A percentile compares a stretch with the other conserved stretches of the same genome.
phyloP scores from a whole-genome alignment of 768 basidiomycete species.

The Mycena sanguinolenta region DNA sequence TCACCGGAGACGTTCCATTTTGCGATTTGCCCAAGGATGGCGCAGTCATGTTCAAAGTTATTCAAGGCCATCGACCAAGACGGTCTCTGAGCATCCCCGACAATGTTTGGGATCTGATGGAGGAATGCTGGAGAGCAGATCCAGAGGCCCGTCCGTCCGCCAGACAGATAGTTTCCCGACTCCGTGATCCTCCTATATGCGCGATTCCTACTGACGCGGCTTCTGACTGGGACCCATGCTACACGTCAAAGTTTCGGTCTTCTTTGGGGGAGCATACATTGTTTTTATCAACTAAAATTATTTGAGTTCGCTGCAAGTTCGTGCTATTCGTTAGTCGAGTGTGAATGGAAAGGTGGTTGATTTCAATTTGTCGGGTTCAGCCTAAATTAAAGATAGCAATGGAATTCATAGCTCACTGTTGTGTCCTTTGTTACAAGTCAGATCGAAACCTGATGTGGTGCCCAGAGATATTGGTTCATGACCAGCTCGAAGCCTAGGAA shows the following conservation, averaged over 20 bases:
- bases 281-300: constrained; percentile 10
- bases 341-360: constrained; percentile 15
- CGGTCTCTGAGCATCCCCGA: not conserved
- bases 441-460: constrained; percentile 15
- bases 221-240: too few relatives aligned
- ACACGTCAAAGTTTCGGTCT: too few relatives aligned
- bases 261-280: too few relatives aligned
- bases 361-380: constrained; percentile 10
- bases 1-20: too few relatives aligned
- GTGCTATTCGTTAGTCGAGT: constrained; percentile 19
- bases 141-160: too few relatives aligned
- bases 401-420: constrained; percentile 5
- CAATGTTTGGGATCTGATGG: too few relatives aligned
- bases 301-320: constrained; percentile 7
- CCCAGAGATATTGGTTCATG: constrained; percentile 12
- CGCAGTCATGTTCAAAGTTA: too few relatives aligned
- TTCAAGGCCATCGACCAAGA: constrained; percentile 10
- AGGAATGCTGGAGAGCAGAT: too few relatives aligned
- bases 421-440: constrained; percentile 10
- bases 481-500: constrained; percentile 15
- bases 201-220: too few relatives aligned
- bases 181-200: too few relatives aligned
- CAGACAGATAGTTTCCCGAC: too few relatives aligned
- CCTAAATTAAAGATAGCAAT: constrained; percentile 14
- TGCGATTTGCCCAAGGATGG: not conserved